phyloP scores from a whole-genome alignment of 306 rosid genomes.

The Amphicarpaea edgeworthii region DNA sequence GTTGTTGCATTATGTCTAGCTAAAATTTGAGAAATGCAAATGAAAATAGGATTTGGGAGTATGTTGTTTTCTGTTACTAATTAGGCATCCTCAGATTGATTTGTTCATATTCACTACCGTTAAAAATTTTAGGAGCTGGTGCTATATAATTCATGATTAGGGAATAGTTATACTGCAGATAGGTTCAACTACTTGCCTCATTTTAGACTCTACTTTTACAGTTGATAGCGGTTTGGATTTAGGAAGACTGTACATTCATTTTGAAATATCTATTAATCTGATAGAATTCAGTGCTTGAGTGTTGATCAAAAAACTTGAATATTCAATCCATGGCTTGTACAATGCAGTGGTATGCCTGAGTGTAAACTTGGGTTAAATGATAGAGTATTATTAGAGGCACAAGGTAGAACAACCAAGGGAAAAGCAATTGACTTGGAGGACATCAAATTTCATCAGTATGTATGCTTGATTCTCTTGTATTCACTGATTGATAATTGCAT shows the following conservation, averaged over 20 bases:
- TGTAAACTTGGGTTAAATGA: slow-evolving; percentile 95
- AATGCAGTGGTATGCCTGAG: slow-evolving; percentile 96
- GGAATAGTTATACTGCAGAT: neutral
- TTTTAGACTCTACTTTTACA: slow-evolving; percentile 24
- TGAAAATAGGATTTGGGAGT: slow-evolving; percentile 23
- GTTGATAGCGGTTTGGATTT: slow-evolving; percentile 27
- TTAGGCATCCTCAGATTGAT: slow-evolving; percentile 21
- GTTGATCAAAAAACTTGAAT: slow-evolving; percentile 38
- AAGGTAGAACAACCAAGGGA: slow-evolving; percentile 95
- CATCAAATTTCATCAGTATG: slow-evolving; percentile 99
- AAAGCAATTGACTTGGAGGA: slow-evolving; percentile 99
- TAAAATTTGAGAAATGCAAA: slow-evolving; percentile 10
- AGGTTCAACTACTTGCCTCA: slow-evolving; percentile 27
- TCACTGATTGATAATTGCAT: slow-evolving; percentile 3
- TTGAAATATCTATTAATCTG: slow-evolving; percentile 32
- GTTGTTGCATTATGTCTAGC: neutral
- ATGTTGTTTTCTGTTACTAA: slow-evolving; percentile 24
- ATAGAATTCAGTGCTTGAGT: slow-evolving; percentile 7
- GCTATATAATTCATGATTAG: slow-evolving; percentile 6
- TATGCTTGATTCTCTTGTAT: slow-evolving; percentile 51
- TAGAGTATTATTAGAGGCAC: slow-evolving; percentile 89
- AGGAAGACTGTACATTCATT: slow-evolving; percentile 2
- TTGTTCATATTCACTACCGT: slow-evolving; percentile 2
- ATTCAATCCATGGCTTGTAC: slow-evolving; percentile 43
- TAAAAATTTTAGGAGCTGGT: slow-evolving; percentile 25